phyloP scores from a whole-genome alignment of 2,329 filamentous ascomycete genomes.

The Zasmidium citrigriseum region DNA sequence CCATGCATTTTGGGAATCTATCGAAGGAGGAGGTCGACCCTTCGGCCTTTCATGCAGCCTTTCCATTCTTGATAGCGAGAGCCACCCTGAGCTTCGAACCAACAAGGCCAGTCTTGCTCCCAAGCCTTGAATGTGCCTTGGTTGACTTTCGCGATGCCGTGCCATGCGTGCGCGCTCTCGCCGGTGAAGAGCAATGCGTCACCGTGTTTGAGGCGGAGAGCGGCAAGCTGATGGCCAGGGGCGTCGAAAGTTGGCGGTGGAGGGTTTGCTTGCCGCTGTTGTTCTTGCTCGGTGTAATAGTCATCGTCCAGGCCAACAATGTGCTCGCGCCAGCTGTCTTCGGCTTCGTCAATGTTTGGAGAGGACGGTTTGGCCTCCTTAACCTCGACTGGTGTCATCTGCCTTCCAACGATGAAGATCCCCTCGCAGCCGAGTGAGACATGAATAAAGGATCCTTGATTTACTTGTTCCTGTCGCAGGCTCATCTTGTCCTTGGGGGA shows the following conservation, averaged over 20 bases:
- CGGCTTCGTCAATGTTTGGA: too few species aligned
- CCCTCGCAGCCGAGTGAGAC: neutral
- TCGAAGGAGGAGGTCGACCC: neutral
- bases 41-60: neutral
- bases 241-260: neutral
- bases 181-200: neutral
- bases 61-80: neutral
- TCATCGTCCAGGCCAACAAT: neutral
- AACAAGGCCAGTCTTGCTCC: neutral
- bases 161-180: neutral
- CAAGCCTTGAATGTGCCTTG: neutral
- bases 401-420: neutral
- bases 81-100: neutral
- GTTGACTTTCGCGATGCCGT: neutral
- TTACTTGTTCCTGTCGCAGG: neutral
- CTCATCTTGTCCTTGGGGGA: neutral
- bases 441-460: neutral
- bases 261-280: neutral
- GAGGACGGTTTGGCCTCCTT: too few species aligned
- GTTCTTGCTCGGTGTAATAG: too few species aligned
- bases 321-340: neutral
- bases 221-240: too few species aligned
- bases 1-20: too few species aligned
- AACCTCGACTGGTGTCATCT: neutral
- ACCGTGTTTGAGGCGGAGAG: neutral